Evolutionary conservation across 2,329 filamentous ascomycete genomes (phyloP).

Genomic region (Bertia moriformis): DNA sequence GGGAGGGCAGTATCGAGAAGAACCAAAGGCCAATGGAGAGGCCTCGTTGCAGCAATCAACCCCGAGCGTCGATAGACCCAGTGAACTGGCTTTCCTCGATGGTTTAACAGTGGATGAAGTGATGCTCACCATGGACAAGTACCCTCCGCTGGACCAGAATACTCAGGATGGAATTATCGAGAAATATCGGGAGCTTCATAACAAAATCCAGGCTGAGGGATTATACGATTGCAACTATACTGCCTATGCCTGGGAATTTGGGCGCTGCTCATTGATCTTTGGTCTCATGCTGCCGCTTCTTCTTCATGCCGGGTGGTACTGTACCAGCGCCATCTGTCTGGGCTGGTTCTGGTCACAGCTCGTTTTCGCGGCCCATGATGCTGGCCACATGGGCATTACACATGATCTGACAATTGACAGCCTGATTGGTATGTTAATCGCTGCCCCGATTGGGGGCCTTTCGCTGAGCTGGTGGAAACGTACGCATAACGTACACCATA

Average conservation of each 20-base stretch:
- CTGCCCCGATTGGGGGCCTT: slow-evolving; percentile 50
- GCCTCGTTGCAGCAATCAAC: not conserved
- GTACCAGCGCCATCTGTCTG: slow-evolving; percentile 38
- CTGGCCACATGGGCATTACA: slow-evolving; percentile 48
- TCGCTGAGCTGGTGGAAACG: slow-evolving; percentile 59
- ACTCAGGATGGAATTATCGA: not conserved
- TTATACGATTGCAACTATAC: slow-evolving; percentile 41
- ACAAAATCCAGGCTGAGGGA: slow-evolving; percentile 4
- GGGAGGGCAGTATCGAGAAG: not conserved
- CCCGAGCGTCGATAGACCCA: not conserved
- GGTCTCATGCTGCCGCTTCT: slow-evolving; percentile 25
- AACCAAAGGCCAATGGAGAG: not conserved
- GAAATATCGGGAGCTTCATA: not conserved
- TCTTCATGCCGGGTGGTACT: slow-evolving; percentile 35
- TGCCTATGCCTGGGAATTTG: slow-evolving; percentile 26
- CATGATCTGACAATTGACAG: slow-evolving; percentile 41
- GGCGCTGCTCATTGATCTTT: no score
- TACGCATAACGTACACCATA: slow-evolving; percentile 54
- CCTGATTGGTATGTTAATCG: slow-evolving; percentile 45
- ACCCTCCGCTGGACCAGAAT: not conserved
- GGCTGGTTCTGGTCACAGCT: slow-evolving; percentile 55
- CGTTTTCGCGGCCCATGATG: slow-evolving; percentile 55
- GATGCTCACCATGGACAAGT: not conserved
- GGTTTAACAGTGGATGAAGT: not conserved
- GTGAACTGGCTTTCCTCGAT: not conserved